These are phyloP conservation scores for Chlorella sorokiniana DNA, from an alignment of 139 green algal genomes.

Conservation along the genomic window DNA sequence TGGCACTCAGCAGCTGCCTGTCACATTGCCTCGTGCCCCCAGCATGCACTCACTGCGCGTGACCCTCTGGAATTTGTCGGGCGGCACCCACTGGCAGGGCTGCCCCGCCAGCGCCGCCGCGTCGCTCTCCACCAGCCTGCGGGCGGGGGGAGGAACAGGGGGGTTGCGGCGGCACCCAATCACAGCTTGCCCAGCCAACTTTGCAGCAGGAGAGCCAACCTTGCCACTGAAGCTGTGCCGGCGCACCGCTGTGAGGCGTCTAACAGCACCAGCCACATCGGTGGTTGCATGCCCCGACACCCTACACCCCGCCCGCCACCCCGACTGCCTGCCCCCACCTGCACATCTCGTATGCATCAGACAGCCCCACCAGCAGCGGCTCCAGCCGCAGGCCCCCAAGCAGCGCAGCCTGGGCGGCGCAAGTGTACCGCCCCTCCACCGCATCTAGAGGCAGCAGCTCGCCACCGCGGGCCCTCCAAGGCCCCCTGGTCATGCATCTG, in stretches of 20 bases:
- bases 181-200: no score
- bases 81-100: constrained; percentile 37
- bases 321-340: neutral
- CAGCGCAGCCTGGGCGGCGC: constrained; percentile 9
- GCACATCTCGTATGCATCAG: constrained; percentile 48
- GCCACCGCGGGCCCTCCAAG: neutral
- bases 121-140: constrained; percentile 9
- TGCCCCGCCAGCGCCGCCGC: neutral
- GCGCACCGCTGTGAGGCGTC: no score
- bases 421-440: constrained; percentile 13
- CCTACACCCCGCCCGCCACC: no score
- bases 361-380: constrained; percentile 44
- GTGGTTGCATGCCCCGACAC: no score
- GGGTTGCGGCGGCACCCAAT: neutral
- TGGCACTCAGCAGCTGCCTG: no score
- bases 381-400: constrained; percentile 36
- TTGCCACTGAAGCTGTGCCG: no score
- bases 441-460: neutral
- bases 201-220: no score
- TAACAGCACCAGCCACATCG: no score
- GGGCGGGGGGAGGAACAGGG: neutral
- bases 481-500: no score
- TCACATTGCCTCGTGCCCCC: neutral
- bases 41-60: constrained; percentile 58
- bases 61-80: constrained; percentile 58